A percentile compares a stretch with the other conserved stretches of the same genome.
Evolutionary conservation across 345 rosid species (phyloP).

Genomic region (Citrus hindsii): DNA sequence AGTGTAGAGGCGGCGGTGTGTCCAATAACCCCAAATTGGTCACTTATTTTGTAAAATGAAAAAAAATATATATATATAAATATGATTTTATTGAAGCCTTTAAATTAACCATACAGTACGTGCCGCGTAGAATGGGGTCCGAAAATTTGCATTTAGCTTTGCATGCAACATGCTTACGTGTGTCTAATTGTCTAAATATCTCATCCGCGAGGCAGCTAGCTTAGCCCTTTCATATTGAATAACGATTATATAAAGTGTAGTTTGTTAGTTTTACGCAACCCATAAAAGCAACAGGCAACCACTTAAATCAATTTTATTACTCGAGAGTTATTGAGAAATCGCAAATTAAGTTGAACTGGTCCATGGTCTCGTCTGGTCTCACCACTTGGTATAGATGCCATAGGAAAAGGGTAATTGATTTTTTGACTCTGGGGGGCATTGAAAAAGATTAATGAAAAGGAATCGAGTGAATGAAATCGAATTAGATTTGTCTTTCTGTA

Average conservation of each 20-base stretch:
- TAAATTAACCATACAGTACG: too few species aligned
- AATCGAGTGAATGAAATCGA: background rate
- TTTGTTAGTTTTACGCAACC: conserved; percentile 1
- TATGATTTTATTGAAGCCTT: background rate
- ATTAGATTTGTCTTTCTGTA: too few species aligned
- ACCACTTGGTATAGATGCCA: background rate
- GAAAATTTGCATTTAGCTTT: too few species aligned
- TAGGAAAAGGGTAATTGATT: background rate
- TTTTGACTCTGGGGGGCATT: background rate
- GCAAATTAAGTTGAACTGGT: background rate
- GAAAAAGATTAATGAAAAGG: background rate
- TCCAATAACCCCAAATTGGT: background rate
- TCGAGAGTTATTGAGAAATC: background rate
- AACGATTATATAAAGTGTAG: background rate
- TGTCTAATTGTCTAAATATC: too few species aligned
- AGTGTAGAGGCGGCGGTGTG: background rate
- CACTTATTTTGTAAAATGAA: too few species aligned
- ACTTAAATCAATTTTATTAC: background rate
- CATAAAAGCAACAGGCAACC: background rate
- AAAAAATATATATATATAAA: too few species aligned
- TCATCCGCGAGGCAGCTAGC: background rate
- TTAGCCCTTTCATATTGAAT: background rate
- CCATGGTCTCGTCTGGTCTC: background rate
- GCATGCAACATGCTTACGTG: too few species aligned
- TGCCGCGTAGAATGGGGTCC: too few species aligned